Conservation (phyloP, 164 flowering plant species). For the Buxus sempervirens region DNA sequence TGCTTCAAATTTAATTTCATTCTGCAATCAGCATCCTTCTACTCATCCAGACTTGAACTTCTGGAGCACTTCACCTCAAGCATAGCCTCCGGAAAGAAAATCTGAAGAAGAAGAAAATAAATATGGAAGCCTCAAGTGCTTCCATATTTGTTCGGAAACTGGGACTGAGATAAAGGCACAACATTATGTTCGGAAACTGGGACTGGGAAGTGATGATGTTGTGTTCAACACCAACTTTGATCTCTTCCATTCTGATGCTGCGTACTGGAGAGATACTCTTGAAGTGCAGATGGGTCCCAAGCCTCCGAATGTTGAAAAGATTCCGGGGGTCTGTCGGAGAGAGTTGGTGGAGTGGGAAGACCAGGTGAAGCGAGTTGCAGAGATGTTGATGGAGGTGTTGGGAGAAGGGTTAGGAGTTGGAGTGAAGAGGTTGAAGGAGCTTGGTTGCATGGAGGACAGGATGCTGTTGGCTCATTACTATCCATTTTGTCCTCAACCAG, state of each 20-base stretch:
- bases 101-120: too few relatives aligned
- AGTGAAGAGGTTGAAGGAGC: background rate
- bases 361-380: background rate
- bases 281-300: background rate
- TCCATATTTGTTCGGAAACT: too few relatives aligned
- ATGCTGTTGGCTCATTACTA: background rate
- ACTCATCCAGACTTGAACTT: too few relatives aligned
- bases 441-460: background rate
- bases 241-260: background rate
- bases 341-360: background rate
- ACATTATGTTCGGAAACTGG: background rate
- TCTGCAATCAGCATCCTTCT: too few relatives aligned
- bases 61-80: too few relatives aligned
- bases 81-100: too few relatives aligned
- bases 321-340: background rate
- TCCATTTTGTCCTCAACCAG: background rate
- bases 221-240: background rate
- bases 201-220: background rate
- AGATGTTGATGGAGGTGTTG: background rate
- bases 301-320: background rate
- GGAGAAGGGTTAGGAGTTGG: background rate
- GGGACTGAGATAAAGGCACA: background rate
- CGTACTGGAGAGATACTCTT: background rate
- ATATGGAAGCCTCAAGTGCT: too few relatives aligned
- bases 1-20: too few relatives aligned